Conservation (phyloP, 441 rosid genomes). For the Arabidopsis hybrid region DNA sequence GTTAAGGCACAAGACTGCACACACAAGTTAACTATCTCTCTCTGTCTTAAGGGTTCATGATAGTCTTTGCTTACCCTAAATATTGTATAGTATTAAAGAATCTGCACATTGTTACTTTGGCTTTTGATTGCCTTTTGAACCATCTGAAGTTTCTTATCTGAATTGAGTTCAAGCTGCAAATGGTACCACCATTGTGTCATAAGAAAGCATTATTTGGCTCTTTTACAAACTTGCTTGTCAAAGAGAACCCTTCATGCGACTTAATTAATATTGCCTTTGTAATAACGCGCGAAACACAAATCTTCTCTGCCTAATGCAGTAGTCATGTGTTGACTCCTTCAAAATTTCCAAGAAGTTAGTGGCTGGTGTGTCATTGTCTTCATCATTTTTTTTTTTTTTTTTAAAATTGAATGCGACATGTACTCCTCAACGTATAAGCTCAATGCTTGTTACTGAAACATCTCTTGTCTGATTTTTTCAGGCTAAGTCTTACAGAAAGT, state of each 20-base stretch:
- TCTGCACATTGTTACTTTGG: constrained; percentile 28
- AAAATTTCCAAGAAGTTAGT: constrained; percentile 36
- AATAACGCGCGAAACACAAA: constrained; percentile 22
- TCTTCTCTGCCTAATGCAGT: constrained; percentile 1
- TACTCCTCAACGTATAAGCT: constrained; percentile 37
- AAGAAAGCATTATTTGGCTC: background rate
- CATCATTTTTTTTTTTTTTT: background rate
- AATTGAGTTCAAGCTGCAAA: constrained; percentile 1
- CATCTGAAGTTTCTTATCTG: constrained; percentile 2
- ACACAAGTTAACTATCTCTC: constrained; percentile 17
- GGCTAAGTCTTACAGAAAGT: constrained; percentile 7
- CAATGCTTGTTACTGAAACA: constrained; percentile 15
- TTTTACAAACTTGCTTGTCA: background rate
- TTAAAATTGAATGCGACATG: constrained; percentile 13
- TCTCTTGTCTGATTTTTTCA: constrained; percentile 19
- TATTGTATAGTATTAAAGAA: constrained; percentile 31
- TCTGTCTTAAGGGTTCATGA: constrained; percentile 20
- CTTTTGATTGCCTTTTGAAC: constrained; percentile 23
- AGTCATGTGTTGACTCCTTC: constrained; percentile 31
- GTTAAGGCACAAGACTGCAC: background rate
- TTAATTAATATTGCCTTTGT: background rate
- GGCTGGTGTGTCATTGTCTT: constrained; percentile 36
- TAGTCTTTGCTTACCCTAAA: constrained; percentile 6
- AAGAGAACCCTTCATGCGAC: constrained; percentile 20
- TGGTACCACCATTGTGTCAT: background rate